Evolutionary conservation across 164 flowering plant species (phyloP).

Genomic region (Vitis rotundifolia): DNA sequence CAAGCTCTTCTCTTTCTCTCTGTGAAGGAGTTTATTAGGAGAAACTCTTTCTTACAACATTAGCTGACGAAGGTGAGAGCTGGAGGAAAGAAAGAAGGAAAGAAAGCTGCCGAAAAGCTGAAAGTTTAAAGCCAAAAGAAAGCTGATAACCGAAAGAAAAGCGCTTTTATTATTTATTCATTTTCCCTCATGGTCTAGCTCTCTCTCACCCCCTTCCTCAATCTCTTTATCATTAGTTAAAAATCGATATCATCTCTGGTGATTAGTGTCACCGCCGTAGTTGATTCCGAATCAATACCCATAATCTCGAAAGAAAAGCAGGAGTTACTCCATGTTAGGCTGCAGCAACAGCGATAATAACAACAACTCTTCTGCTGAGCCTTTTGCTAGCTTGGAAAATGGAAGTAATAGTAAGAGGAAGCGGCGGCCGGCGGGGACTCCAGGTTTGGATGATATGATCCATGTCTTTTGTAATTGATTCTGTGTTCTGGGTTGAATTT

Average conservation of each 20-base stretch:
- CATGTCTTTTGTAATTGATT: neutral
- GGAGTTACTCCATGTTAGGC: conserved; percentile 39
- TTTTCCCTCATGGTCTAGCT: too few species aligned
- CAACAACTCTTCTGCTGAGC: conserved; percentile 32
- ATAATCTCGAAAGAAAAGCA: neutral
- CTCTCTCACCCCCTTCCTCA: conserved; percentile 1
- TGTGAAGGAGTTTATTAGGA: conserved; percentile 15
- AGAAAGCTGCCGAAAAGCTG: conserved; percentile 18
- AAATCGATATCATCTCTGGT: too few species aligned
- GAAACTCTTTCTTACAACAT: conserved; percentile 8
- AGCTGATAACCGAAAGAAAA: conserved; percentile 22
- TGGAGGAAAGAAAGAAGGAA: conserved; percentile 22
- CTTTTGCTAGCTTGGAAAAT: conserved; percentile 46
- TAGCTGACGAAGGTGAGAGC: conserved; percentile 27
- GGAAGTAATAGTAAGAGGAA: conserved; percentile 55
- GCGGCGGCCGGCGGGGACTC: conserved; percentile 79
- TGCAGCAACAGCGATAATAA: conserved; percentile 2
- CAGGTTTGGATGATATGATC: conserved; percentile 37
- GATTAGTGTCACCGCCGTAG: too few species aligned
- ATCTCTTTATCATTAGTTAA: conserved; percentile 2
- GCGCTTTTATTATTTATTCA: conserved; percentile 16
- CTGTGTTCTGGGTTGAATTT: too few species aligned
- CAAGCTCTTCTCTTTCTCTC: conserved; percentile 13
- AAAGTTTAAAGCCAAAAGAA: conserved; percentile 26
- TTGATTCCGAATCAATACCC: too few species aligned